Percentiles rank a stretch among this genome's conserved stretches.
Conservation (phyloP, 306 rosid genomes). For the Acacia crassicarpa region DNA sequence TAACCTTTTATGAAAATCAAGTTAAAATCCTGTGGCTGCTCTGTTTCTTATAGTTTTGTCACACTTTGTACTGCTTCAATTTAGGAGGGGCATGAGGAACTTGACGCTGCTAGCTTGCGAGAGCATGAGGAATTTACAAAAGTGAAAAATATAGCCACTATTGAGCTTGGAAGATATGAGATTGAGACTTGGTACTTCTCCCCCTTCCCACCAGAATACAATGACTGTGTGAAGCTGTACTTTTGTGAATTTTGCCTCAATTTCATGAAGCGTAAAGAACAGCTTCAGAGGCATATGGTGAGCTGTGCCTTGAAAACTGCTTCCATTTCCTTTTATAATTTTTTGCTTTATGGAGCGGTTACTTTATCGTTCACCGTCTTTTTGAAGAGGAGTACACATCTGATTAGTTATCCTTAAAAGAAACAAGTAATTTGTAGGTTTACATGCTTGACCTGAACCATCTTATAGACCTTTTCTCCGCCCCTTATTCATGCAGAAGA, state of each 20-base stretch:
- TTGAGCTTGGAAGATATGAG: conserved; percentile 99
- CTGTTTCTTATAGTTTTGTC: conserved; percentile 21
- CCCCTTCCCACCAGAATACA: conserved; percentile 97
- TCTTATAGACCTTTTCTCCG: not conserved
- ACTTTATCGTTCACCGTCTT: conserved; percentile 1
- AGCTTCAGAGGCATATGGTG: conserved; percentile 99
- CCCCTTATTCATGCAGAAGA: conserved; percentile 57
- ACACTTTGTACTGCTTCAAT: conserved; percentile 11
- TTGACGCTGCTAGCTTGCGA: conserved; percentile 99
- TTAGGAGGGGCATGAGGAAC: conserved; percentile 99
- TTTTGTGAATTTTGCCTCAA: conserved; percentile 99
- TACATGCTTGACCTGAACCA: conserved; percentile 2
- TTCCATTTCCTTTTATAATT: conserved; percentile 15
- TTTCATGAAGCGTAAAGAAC: conserved; percentile 99
- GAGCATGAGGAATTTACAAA: conserved; percentile 98
- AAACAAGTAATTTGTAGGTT: not conserved
- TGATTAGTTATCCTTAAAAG: not conserved
- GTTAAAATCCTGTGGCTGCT: not conserved
- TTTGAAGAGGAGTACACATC: conserved; percentile 13
- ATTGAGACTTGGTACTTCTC: conserved; percentile 99
- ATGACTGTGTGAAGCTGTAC: conserved; percentile 83
- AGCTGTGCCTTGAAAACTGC: conserved; percentile 45
- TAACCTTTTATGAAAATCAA: not conserved
- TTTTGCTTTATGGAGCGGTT: conserved; percentile 22
- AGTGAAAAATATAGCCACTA: conserved; percentile 97